These are phyloP conservation scores for Arthrobotrys conoides DNA, from an alignment of 2,329 filamentous ascomycete species.

Conservation along the genomic window DNA sequence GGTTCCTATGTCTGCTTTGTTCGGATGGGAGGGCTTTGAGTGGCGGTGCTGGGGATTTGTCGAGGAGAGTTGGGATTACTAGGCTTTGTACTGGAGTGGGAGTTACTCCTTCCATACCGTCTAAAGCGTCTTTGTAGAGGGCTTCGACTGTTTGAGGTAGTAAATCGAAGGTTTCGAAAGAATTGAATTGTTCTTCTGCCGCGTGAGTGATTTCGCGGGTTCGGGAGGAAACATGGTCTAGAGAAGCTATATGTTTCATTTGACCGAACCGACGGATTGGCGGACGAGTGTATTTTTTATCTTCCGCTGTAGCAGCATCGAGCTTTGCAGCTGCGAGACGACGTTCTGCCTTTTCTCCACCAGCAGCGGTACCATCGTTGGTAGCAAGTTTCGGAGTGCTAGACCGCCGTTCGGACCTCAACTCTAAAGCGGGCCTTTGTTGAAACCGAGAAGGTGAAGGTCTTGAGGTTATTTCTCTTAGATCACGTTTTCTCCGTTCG, in stretches of 20 bases:
- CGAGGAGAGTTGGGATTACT: slow-evolving; percentile 85
- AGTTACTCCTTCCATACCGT: slow-evolving; percentile 79
- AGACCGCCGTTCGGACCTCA: not conserved
- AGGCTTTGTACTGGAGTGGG: slow-evolving; percentile 92
- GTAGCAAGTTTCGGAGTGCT: not conserved
- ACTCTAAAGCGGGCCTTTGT: slow-evolving; percentile 26
- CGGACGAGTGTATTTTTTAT: slow-evolving; percentile 35
- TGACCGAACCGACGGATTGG: slow-evolving; percentile 53
- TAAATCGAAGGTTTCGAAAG: slow-evolving; percentile 85
- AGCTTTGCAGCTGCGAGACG: not conserved
- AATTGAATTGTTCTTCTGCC: slow-evolving; percentile 73
- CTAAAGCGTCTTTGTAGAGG: slow-evolving; percentile 80
- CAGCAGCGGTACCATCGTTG: not conserved
- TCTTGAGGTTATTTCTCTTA: slow-evolving; percentile 19
- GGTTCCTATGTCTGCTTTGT: not conserved
- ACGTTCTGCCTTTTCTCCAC: not conserved
- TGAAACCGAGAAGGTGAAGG: slow-evolving; percentile 50
- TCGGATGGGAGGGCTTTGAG: slow-evolving; percentile 18
- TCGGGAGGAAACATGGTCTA: slow-evolving; percentile 61
- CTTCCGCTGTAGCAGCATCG: not conserved
- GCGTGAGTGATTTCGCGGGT: slow-evolving; percentile 48
- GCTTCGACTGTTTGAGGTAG: slow-evolving; percentile 80
- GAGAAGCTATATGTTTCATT: slow-evolving; percentile 59
- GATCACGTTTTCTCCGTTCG: slow-evolving; percentile 24
- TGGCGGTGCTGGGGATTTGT: slow-evolving; percentile 68